Conservation (phyloP, 306 rosid genomes). For the Potentilla sterilis region DNA sequence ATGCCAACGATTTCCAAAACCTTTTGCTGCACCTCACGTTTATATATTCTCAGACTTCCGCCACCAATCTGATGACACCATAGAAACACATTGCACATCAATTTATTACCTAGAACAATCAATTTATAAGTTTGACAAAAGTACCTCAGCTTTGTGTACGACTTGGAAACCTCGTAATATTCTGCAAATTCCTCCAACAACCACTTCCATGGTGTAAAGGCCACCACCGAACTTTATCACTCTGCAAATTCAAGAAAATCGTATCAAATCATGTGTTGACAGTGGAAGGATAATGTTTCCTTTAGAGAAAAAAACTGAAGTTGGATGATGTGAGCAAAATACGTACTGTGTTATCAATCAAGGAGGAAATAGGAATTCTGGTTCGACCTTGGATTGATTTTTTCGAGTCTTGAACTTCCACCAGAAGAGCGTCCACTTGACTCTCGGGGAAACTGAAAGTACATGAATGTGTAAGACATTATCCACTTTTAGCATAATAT, state of each 20-base stretch:
- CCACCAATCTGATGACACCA: constrained; percentile 73
- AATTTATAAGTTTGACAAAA: constrained; percentile 4
- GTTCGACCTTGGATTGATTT: constrained; percentile 74
- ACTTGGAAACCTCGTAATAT: constrained; percentile 82
- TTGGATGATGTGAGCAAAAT: constrained; percentile 15
- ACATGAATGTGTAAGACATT: constrained; percentile 22
- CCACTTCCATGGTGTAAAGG: constrained; percentile 96
- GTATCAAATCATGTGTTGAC: constrained; percentile 19
- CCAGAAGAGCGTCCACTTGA: constrained; percentile 80
- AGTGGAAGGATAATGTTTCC: constrained; percentile 4
- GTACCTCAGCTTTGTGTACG: constrained; percentile 87
- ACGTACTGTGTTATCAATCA: constrained; percentile 68
- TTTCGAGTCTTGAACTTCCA: constrained; percentile 74
- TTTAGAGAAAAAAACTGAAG: neutral
- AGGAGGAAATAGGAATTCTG: constrained; percentile 71
- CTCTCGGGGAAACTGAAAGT: constrained; percentile 86
- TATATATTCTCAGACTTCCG: constrained; percentile 91
- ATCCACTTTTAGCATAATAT: constrained; percentile 4
- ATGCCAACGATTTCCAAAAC: constrained; percentile 87
- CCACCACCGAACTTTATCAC: constrained; percentile 90
- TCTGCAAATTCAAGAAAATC: constrained; percentile 42
- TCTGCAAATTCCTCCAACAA: constrained; percentile 87
- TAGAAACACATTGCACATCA: constrained; percentile 15
- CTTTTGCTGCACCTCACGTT: constrained; percentile 79
- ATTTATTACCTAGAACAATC: constrained; percentile 12